Percentiles rank a stretch among this genome's conserved stretches.
Evolutionary conservation across 768 basidiomycete species (phyloP).

Genomic region (Amylocystis lapponica): DNA sequence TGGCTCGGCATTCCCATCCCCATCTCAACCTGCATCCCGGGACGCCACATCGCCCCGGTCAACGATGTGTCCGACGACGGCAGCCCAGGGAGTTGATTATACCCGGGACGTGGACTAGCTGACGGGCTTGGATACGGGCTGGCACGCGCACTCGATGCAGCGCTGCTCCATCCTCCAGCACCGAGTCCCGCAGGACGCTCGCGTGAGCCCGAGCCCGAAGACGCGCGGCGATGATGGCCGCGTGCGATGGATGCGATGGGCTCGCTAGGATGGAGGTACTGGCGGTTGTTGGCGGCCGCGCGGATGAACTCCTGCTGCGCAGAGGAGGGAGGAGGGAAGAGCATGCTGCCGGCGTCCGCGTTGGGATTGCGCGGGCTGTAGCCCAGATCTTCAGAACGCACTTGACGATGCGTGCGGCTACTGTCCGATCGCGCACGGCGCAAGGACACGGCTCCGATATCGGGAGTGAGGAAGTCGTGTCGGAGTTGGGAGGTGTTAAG

Average conservation of each 20-base stretch:
- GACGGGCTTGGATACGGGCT: slow-evolving; percentile 68
- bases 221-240: slow-evolving; percentile 38
- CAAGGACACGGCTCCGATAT: slow-evolving; percentile 28
- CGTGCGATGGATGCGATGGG: slow-evolving; percentile 29
- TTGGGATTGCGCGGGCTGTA: slow-evolving; percentile 24
- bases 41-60: slow-evolving; percentile 11
- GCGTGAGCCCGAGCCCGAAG: slow-evolving; percentile 26
- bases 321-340: slow-evolving; percentile 24
- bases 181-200: slow-evolving; percentile 12
- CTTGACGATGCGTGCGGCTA: slow-evolving; percentile 40
- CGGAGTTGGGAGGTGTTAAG: not conserved
- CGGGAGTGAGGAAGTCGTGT: slow-evolving; percentile 29
- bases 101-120: slow-evolving; percentile 51
- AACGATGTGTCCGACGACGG: slow-evolving; percentile 6
- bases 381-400: slow-evolving; percentile 59
- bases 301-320: slow-evolving; percentile 38
- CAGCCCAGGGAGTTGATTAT: slow-evolving; percentile 39
- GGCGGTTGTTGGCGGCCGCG: slow-evolving; percentile 16
- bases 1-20: slow-evolving; percentile 10
- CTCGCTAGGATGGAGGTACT: slow-evolving; percentile 41
- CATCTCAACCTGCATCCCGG: slow-evolving; percentile 8
- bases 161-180: slow-evolving; percentile 16
- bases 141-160: slow-evolving; percentile 29
- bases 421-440: slow-evolving; percentile 49
- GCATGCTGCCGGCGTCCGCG: slow-evolving; percentile 8